Evolutionary conservation across 495 filamentous ascomycete species (phyloP).

Genomic region (Aspergillus asperescens): DNA sequence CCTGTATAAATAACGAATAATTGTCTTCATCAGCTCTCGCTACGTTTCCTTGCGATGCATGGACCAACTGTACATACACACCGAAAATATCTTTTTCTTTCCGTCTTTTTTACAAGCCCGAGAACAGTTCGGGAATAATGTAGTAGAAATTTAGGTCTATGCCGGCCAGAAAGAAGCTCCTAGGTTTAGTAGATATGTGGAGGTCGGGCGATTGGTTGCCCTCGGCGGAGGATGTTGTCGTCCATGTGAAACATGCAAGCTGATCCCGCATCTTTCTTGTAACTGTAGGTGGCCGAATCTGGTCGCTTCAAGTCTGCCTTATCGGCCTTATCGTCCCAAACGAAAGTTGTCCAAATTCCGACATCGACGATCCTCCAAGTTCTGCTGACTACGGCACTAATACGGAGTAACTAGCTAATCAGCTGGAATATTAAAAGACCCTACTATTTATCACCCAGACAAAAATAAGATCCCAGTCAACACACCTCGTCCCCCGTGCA

Average conservation of each 20-base stretch:
- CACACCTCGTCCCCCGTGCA: neutral
- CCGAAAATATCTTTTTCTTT: neutral
- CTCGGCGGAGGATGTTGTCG: too few species aligned
- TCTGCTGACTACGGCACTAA: slow-evolving; percentile 5
- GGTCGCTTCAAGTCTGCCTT: neutral
- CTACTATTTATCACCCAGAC: neutral
- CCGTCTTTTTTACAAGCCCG: too few species aligned
- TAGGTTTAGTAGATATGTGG: too few species aligned
- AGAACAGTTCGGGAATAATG: too few species aligned
- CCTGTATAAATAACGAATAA: slow-evolving; percentile 9
- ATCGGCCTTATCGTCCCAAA: slow-evolving; percentile 5
- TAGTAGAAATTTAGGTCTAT: too few species aligned
- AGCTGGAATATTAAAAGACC: neutral
- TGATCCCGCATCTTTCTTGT: neutral
- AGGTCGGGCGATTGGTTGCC: too few species aligned
- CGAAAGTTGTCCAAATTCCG: neutral
- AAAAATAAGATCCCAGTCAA: neutral
- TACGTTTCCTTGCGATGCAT: neutral
- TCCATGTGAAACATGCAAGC: slow-evolving; percentile 3
- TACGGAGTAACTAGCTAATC: neutral
- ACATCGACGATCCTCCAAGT: neutral
- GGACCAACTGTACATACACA: slow-evolving; percentile 10
- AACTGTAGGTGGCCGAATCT: slow-evolving; percentile 6
- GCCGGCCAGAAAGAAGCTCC: too few species aligned
- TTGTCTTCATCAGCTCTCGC: neutral